These are phyloP conservation scores for Leccinum fallax DNA, from an alignment of 1,284 basidiomycete species.

Conservation along the genomic window DNA sequence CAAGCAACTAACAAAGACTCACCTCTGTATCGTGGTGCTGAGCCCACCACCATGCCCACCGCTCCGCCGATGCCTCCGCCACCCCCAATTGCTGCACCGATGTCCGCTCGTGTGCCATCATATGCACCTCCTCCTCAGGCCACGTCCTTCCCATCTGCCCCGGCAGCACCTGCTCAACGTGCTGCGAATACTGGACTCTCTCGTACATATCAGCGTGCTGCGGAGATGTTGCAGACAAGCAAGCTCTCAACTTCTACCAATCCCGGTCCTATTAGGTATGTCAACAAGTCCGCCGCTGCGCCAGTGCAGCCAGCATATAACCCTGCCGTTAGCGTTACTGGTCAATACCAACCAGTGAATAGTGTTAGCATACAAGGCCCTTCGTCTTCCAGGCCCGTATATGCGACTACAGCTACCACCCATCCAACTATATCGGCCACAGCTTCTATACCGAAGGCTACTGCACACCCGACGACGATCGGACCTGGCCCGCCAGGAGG, in stretches of 20 bases:
- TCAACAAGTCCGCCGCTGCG: constrained; percentile 12
- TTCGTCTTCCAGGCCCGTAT: constrained; percentile 14
- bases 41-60: constrained; percentile 6
- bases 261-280: constrained; percentile 1
- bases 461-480: not conserved
- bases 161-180: constrained; percentile 20
- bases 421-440: constrained; percentile 5
- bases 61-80: constrained; percentile 28
- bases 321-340: not conserved
- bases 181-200: constrained; percentile 16
- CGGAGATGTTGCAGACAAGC: constrained; percentile 25
- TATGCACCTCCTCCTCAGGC: constrained; percentile 29
- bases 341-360: constrained; percentile 17
- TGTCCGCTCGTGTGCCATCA: constrained; percentile 21
- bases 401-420: constrained; percentile 1
- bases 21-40: constrained; percentile 11
- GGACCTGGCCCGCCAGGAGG: constrained; percentile 6
- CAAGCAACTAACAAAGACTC: constrained; percentile 28
- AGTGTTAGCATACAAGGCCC: constrained; percentile 6
- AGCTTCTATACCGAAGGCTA: constrained; percentile 10
- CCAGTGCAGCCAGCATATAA: constrained; percentile 10
- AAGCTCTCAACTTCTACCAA: constrained; percentile 18
- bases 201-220: constrained; percentile 27
- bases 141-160: constrained; percentile 6
- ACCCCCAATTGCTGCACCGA: constrained; percentile 2